These are phyloP conservation scores for Mortierella hygrophila DNA, from an alignment of 192 early-diverging fungal species.

Conservation along the genomic window DNA sequence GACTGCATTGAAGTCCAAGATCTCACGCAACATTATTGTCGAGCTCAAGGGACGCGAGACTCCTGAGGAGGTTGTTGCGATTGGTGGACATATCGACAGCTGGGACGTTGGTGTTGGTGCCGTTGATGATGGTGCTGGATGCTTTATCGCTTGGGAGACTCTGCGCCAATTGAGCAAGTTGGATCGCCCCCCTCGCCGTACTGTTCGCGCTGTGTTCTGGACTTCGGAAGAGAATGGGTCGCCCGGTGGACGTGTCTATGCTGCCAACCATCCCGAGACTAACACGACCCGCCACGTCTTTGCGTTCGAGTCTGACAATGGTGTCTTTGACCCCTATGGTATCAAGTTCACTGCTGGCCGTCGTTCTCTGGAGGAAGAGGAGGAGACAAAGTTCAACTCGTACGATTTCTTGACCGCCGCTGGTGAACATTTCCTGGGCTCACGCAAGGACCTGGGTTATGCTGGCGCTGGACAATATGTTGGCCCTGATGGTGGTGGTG, in stretches of 20 bases:
- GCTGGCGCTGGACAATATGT: conserved; percentile 60
- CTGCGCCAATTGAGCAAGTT: conserved; percentile 48
- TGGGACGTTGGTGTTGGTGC: conserved; percentile 67
- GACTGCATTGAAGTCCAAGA: conserved; percentile 48
- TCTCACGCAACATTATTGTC: conserved; percentile 68
- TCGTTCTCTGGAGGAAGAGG: conserved; percentile 4
- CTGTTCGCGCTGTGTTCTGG: conserved; percentile 73
- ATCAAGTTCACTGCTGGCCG: conserved; percentile 57
- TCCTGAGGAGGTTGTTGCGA: conserved; percentile 64
- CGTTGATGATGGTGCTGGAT: conserved; percentile 71
- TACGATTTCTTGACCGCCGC: conserved; percentile 36
- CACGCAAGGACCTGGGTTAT: conserved; percentile 52
- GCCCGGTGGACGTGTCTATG: conserved; percentile 67
- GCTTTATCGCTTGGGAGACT: conserved; percentile 60
- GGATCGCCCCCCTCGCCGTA: conserved; percentile 58
- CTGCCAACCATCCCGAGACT: conserved; percentile 50
- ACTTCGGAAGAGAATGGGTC: conserved; percentile 72
- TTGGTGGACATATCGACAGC: conserved; percentile 69
- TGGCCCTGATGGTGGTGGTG: conserved; percentile 55
- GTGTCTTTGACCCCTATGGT: conserved; percentile 74
- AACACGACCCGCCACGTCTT: conserved; percentile 60
- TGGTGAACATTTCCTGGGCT: conserved; percentile 47
- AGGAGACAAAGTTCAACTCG: conserved; percentile 21
- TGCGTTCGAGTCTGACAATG: conserved; percentile 72
- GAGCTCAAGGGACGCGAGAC: conserved; percentile 64